These are phyloP conservation scores for Phytophthora melonis DNA, from an alignment of 352 stramenopile species.

Conservation along the genomic window DNA sequence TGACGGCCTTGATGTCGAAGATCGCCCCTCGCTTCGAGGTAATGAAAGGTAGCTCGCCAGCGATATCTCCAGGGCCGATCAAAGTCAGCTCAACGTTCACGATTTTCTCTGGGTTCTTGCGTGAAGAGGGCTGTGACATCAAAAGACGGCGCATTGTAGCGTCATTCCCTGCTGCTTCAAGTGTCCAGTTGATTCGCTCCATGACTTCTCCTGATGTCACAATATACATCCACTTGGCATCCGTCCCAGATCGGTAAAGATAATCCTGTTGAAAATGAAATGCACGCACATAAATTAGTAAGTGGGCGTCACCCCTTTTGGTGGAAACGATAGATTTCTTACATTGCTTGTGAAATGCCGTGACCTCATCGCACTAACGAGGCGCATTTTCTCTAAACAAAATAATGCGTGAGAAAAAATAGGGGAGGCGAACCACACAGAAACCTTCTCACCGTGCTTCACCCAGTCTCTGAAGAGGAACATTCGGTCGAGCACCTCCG, in stretches of 20 bases:
- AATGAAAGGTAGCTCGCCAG: conserved; percentile 69
- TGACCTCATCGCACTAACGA: conserved; percentile 74
- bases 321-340: background rate
- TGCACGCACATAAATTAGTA: background rate
- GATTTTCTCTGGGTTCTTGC: conserved; percentile 71
- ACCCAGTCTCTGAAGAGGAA: conserved; percentile 74
- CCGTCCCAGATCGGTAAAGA: conserved; percentile 66
- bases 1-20: conserved; percentile 78
- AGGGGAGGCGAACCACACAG: no score
- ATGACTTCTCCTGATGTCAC: conserved; percentile 74
- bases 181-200: conserved; percentile 71
- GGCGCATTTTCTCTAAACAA: conserved; percentile 73
- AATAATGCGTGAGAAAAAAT: no score
- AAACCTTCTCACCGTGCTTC: conserved; percentile 56
- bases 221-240: conserved; percentile 83
- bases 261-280: conserved; percentile 52
- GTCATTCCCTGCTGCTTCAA: conserved; percentile 34
- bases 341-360: conserved; percentile 75
- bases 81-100: conserved; percentile 76
- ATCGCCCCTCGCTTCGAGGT: conserved; percentile 51
- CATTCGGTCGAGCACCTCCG: conserved; percentile 82
- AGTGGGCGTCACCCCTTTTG: background rate
- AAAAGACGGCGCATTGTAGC: conserved; percentile 36
- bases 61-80: conserved; percentile 67
- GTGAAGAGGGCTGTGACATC: conserved; percentile 31